A percentile compares a stretch with the other conserved stretches of the same genome.
These are phyloP conservation scores for Chimonanthus salicifolius DNA, from an alignment of 164 flowering plant genomes.

Conservation along the genomic window DNA sequence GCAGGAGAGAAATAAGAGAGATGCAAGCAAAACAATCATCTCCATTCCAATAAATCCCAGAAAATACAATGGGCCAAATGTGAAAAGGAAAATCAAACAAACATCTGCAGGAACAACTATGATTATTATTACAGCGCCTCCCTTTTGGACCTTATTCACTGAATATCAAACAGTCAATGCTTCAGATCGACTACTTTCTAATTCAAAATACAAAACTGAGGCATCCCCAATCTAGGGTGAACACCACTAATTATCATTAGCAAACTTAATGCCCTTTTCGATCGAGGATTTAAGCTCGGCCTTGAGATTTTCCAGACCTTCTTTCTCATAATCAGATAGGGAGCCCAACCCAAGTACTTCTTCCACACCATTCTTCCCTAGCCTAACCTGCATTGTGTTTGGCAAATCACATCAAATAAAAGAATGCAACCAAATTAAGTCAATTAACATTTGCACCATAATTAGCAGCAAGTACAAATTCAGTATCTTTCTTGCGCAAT, in stretches of 20 bases:
- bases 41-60: background rate
- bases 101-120: background rate
- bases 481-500: no score
- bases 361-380: conserved; percentile 94
- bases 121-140: background rate
- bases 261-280: conserved; percentile 91
- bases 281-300: conserved; percentile 77
- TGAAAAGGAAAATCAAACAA: background rate
- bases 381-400: conserved; percentile 59
- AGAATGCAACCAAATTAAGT: background rate
- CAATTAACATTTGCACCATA: background rate
- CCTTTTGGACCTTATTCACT: background rate
- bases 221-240: background rate
- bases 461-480: background rate
- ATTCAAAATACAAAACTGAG: conserved; percentile 7
- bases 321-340: conserved; percentile 75
- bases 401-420: background rate
- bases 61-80: background rate
- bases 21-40: background rate
- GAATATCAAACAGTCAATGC: background rate
- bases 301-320: conserved; percentile 67
- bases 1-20: no score
- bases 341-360: conserved; percentile 76
- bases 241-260: conserved; percentile 26
- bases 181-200: background rate